Evolutionary conservation across 768 basidiomycete species (phyloP), one percentile per base, ranked within the genome.

Genomic region (Tricholoma furcatifolium): DNA sequence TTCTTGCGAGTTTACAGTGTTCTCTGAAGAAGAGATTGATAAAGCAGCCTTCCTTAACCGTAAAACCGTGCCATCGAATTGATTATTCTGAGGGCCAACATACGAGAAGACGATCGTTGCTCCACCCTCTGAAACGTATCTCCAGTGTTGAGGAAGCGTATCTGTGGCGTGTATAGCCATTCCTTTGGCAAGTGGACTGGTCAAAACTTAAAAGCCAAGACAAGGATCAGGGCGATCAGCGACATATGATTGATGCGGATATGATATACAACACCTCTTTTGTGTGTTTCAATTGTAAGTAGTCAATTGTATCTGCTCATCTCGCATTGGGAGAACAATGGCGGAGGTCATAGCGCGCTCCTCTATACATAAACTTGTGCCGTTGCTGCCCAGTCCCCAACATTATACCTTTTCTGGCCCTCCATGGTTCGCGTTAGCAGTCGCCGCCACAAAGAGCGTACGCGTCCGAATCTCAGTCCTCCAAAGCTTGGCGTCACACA

Each of bases 121-220:
- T 17, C 90, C 92, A n/a, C 96, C 96, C 73, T 98, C 96, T 0
- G 92, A 86, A 18, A 93, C 71, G 65, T 98, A 98, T 56, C 65
- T 70, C 94, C 95, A 98, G 66, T 90, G 73, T 21, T 62, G 54
- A 6, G 77, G 73, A 6, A 56, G 57, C 6, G 78, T 78, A 24
- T 73, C 66, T 1, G 62, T 56, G 23, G 74, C 60, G 31, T 57
- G 56, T 27, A 60, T 47, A 15, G 27, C 20, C 66, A 72, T 72
- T 20, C 47, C 24, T 11, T 48, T 39, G n/a, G 18, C 24, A n/a
- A 20, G 21, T n/a, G 14, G 10, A 10, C 23, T 23, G 17, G 12
- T 4, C 18, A 23, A 23, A 31, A 30, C 15, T 15, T 17, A 27
- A 40, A 31, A 20, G 20, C 34, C 32, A 35, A 27, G 35, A 20